Evolutionary conservation across 345 rosid genomes (phyloP).

Genomic region (Populus nigra): DNA sequence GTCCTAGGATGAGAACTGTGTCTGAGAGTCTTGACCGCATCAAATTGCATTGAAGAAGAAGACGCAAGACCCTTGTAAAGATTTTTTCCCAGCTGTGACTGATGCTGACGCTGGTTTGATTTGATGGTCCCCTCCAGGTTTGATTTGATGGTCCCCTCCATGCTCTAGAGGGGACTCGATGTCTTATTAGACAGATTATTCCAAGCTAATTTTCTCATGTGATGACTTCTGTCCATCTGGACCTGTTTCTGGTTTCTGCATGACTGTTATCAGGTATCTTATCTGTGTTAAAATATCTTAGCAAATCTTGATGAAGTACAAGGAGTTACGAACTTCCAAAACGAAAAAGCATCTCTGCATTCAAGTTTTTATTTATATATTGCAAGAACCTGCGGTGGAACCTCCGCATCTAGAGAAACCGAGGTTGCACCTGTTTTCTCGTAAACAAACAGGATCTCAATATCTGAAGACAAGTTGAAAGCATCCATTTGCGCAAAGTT

Average conservation of each 20-base stretch:
- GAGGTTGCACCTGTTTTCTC: too few species aligned
- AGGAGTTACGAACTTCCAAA: not conserved
- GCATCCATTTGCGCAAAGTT: not conserved
- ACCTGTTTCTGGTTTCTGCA: not conserved
- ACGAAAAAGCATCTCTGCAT: too few species aligned
- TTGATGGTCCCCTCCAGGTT: not conserved
- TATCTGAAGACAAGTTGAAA: too few species aligned
- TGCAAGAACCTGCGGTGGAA: too few species aligned
- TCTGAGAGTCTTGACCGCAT: constrained; percentile 76
- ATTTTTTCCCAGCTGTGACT: not conserved
- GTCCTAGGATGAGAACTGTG: constrained; percentile 84
- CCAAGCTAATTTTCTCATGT: constrained; percentile 7
- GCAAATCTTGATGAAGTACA: not conserved
- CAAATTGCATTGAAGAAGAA: constrained; percentile 37
- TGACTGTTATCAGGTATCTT: not conserved
- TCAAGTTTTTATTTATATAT: too few species aligned
- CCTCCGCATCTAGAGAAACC: too few species aligned
- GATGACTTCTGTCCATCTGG: not conserved
- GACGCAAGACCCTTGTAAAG: constrained; percentile 17
- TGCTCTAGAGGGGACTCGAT: not conserved
- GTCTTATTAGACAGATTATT: not conserved
- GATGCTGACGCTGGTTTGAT: constrained; percentile 3
- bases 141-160: not conserved
- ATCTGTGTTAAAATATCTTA: not conserved
- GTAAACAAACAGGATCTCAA: too few species aligned